phyloP scores from a whole-genome alignment of 2,329 filamentous ascomycete species.

The Trematosphaeria pertusa region DNA sequence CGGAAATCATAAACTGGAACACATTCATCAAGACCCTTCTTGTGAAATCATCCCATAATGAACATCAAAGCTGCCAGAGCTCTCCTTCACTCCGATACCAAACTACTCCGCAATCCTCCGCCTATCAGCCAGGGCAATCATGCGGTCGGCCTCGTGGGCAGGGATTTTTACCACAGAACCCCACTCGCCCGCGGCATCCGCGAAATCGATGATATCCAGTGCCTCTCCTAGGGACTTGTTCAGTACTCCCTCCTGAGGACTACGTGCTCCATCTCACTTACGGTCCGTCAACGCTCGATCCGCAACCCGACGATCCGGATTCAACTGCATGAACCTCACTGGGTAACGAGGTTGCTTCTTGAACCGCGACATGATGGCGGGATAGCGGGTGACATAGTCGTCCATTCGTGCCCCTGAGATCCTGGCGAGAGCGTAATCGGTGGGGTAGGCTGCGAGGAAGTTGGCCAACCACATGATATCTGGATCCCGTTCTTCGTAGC shows the following conservation, averaged over 20 bases:
- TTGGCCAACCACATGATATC: constrained; percentile 29
- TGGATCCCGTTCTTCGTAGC: constrained; percentile 16
- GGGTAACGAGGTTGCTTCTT: constrained; percentile 31
- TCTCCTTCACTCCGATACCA: not conserved
- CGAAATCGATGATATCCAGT: constrained; percentile 29
- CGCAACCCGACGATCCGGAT: constrained; percentile 16
- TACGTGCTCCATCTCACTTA: constrained; percentile 17
- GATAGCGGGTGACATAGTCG: constrained; percentile 24
- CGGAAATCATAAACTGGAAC: no score
- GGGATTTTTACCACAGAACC: constrained; percentile 33
- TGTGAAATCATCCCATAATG: not conserved
- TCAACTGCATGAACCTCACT: constrained; percentile 28
- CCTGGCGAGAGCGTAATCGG: constrained; percentile 24
- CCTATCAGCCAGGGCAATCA: constrained; percentile 25
- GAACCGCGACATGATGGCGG: constrained; percentile 25
- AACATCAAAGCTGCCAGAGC: not conserved
- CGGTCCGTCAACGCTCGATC: constrained; percentile 20
- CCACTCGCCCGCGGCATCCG: constrained; percentile 36
- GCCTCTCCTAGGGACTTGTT: constrained; percentile 15
- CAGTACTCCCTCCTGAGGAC: no score
- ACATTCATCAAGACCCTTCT: no score
- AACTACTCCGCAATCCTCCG: constrained; percentile 25
- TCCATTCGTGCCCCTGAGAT: constrained; percentile 19
- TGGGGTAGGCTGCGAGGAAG: constrained; percentile 24
- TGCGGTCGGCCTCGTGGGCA: constrained; percentile 20